Evolutionary conservation across 73 alveolate species (phyloP).

Genomic region (Symbiodinium pilosum): DNA sequence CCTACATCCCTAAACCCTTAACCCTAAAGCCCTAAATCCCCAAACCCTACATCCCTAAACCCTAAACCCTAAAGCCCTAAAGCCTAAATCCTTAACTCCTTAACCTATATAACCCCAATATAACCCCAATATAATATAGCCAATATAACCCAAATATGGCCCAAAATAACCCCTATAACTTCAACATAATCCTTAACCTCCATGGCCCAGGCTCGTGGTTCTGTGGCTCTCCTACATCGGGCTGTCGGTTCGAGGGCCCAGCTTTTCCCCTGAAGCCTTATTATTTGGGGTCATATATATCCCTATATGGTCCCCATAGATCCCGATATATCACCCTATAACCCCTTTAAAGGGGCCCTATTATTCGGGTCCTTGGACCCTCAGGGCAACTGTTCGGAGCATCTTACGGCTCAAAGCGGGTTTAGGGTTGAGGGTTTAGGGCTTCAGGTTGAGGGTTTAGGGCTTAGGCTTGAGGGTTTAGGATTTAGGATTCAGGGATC

Average conservation of each 20-base stretch:
- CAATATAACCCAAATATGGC: too few species aligned
- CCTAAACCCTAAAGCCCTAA: not conserved
- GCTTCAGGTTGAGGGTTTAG: not conserved
- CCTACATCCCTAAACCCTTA: not conserved
- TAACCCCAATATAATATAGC: too few species aligned
- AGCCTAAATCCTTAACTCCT: not conserved
- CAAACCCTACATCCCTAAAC: not conserved
- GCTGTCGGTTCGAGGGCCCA: constrained; percentile 1
- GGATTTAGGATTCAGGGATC: not conserved
- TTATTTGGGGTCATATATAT: not conserved
- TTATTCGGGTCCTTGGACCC: too few species aligned
- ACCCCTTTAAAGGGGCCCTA: too few species aligned
- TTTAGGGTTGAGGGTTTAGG: not conserved
- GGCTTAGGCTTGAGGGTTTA: not conserved
- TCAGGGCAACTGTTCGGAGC: not conserved
- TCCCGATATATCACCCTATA: not conserved
- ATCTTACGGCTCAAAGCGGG: not conserved
- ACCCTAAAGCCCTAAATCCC: not conserved
- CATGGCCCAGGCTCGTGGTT: constrained; percentile 24
- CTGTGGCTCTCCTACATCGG: constrained; percentile 85
- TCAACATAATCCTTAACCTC: not conserved
- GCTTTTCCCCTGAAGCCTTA: not conserved
- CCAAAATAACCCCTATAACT: too few species aligned
- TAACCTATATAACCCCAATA: too few species aligned
- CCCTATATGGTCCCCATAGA: not conserved